These are phyloP conservation scores for Alternaria postmessia DNA, from an alignment of 2,329 filamentous ascomycete species.

Conservation along the genomic window DNA sequence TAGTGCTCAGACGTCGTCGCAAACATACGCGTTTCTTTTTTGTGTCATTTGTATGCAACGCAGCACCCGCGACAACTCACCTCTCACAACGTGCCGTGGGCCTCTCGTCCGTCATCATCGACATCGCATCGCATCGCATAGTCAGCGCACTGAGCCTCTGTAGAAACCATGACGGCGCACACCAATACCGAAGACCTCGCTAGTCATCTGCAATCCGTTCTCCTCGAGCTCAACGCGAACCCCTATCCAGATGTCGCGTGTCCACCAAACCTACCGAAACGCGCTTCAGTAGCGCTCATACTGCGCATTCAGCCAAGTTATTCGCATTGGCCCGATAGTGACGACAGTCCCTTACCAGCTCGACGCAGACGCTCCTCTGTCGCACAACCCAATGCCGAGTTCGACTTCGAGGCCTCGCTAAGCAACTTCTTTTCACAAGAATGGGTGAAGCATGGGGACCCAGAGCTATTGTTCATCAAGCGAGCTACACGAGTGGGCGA, in stretches of 20 bases:
- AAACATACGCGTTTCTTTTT: not conserved
- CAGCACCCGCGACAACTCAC: conserved; percentile 3
- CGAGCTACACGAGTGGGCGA: conserved; percentile 70
- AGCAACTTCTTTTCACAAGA: conserved; percentile 68
- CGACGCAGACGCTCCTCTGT: conserved; percentile 39
- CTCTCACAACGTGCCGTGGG: not conserved
- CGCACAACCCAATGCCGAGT: conserved; percentile 30
- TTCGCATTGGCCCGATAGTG: conserved; percentile 59
- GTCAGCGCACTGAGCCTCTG: not conserved
- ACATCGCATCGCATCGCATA: not conserved
- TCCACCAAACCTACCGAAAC: conserved; percentile 61
- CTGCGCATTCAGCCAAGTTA: conserved; percentile 68
- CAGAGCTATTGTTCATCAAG: conserved; percentile 77
- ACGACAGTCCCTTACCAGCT: conserved; percentile 29
- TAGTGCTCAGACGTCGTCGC: not conserved
- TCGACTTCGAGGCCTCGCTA: conserved; percentile 54
- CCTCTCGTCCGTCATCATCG: not conserved
- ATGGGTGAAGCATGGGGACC: conserved; percentile 72
- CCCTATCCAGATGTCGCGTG: conserved; percentile 60
- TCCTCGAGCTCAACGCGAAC: conserved; percentile 53
- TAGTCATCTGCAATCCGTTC: conserved; percentile 52
- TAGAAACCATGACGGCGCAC: conserved; percentile 28
- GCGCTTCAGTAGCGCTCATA: conserved; percentile 72
- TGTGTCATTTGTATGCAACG: not conserved
- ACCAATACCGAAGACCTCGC: conserved; percentile 43